Percentiles rank a stretch among this genome's conserved stretches.
Evolutionary conservation across 805 yeast genomes (phyloP).

Genomic region (Yarrowia osloensis): DNA sequence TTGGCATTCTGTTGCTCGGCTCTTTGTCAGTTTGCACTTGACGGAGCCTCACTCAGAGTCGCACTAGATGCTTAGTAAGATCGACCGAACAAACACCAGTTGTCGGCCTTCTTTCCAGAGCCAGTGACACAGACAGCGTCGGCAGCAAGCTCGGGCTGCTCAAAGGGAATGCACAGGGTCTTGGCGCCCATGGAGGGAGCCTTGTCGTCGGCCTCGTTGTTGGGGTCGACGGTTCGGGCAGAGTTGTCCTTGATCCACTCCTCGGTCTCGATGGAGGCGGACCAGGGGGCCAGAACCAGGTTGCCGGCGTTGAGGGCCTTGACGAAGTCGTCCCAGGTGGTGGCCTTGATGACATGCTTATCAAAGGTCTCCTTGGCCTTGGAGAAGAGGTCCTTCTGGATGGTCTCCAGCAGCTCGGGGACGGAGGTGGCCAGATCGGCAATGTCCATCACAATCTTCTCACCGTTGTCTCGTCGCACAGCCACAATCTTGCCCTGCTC

Average conservation of each 20-base stretch:
- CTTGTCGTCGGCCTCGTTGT: slow-evolving; percentile 86
- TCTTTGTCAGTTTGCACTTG: too few relatives aligned
- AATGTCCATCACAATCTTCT: slow-evolving; percentile 67
- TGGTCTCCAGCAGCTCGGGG: slow-evolving; percentile 75
- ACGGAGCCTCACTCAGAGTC: too few relatives aligned
- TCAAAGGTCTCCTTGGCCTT: slow-evolving; percentile 84
- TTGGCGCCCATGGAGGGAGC: slow-evolving; percentile 99
- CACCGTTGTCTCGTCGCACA: slow-evolving; percentile 90
- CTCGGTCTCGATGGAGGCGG: slow-evolving; percentile 93
- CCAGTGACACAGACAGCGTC: slow-evolving; percentile 81
- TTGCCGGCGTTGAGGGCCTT: slow-evolving; percentile 90
- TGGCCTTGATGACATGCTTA: slow-evolving; percentile 76
- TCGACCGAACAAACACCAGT: slow-evolving; percentile 96
- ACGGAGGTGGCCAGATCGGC: slow-evolving; percentile 64
- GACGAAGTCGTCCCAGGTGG: slow-evolving; percentile 89
- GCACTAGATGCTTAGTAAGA: slow-evolving; percentile 59
- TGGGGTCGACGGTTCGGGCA: slow-evolving; percentile 76
- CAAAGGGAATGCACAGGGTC: slow-evolving; percentile 93
- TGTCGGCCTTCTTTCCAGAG: slow-evolving; percentile 73
- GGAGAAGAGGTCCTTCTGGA: slow-evolving; percentile 72
- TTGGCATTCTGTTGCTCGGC: too few relatives aligned
- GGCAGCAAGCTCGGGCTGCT: slow-evolving; percentile 77
- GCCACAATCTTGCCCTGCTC: slow-evolving; percentile 76
- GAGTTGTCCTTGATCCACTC: slow-evolving; percentile 92
- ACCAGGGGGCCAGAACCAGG: slow-evolving; percentile 93